A percentile compares a stretch with the other conserved stretches of the same genome.
phyloP scores from a whole-genome alignment of 306 rosid genomes.

The Quercus engelmannii region DNA sequence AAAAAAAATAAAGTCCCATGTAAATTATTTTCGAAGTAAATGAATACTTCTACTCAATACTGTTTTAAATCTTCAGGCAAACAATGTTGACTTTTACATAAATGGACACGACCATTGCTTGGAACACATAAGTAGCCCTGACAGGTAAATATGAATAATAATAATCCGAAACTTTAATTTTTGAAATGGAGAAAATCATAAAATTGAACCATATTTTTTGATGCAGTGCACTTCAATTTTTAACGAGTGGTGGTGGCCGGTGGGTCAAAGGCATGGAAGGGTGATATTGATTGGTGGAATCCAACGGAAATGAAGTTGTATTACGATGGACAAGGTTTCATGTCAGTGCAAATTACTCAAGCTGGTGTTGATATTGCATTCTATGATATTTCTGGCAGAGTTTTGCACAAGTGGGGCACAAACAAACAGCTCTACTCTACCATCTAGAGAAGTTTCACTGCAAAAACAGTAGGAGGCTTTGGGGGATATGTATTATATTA shows the following conservation, averaged over 20 bases:
- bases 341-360: slow-evolving; percentile 44
- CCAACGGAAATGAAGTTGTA: slow-evolving; percentile 45
- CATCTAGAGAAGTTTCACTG: background rate
- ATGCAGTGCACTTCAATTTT: slow-evolving; percentile 59
- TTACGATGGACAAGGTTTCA: slow-evolving; percentile 82
- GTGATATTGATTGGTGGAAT: slow-evolving; percentile 18
- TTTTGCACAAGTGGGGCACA: slow-evolving; percentile 46
- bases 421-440: slow-evolving; percentile 26
- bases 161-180: background rate
- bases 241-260: slow-evolving; percentile 87
- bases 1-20: background rate
- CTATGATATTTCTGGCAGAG: slow-evolving; percentile 55
- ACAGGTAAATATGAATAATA: slow-evolving; percentile 37
- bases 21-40: background rate
- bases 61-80: slow-evolving; percentile 36
- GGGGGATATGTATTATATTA: too few relatives aligned
- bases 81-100: slow-evolving; percentile 65
- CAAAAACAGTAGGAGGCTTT: too few relatives aligned
- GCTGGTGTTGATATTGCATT: slow-evolving; percentile 37
- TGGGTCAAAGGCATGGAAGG: slow-evolving; percentile 90
- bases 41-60: background rate
- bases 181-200: background rate
- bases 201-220: background rate
- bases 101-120: slow-evolving; percentile 91
- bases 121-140: slow-evolving; percentile 54